Evolutionary conservation across 2,329 filamentous ascomycete species (phyloP), one percentile per base, ranked within the genome.

Genomic region (Fonsecaea multimorphosa): DNA sequence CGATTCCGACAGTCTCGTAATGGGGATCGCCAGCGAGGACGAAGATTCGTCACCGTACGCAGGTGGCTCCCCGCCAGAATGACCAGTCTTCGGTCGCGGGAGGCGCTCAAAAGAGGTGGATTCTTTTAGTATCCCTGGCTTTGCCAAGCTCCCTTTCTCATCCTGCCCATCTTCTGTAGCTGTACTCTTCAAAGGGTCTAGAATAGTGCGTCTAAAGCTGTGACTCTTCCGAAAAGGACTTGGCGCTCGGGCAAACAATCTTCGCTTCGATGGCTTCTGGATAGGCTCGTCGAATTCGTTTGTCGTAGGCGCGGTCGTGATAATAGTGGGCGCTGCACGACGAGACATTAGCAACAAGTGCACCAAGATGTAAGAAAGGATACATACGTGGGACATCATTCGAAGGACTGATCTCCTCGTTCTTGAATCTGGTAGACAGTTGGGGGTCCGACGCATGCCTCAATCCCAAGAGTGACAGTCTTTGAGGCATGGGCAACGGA

Each of bases 391-490:
- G 72, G 81, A 84, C 73, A 84, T 71, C 81, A 66, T 82, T 81
- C 68, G 56, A 36, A 46, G 66, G 32, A 8, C 34, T 24, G 3
- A 38, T 36, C 11, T 80, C 78, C 53, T 82, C 81, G 63, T 92
- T 89, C 73, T 90, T 86, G 76, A 89, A 93, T 59, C 90, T 89
- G 76, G 88, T 82, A 11, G 92, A 92, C 67, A 98, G 81, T 77
- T 97, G 93, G 58, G 93, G 91, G 79, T 98, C 94, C 8, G 93
- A 97, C 68, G 92, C 93, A 85, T 97, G 93, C 74, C 93, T 91
- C 77, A 95, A 93, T 74, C 90, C 89, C 79, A 97, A 82, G 78
- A 96, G 78, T 73, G 84, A 88, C 76, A 89, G 88, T 63, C 86
- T 81, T 71, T 84, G 79, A 65, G 78, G 78, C 70, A 74, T 77